Evolutionary conservation across 2,329 filamentous ascomycete species (phyloP).

Genomic region (Fusarium graminum): DNA sequence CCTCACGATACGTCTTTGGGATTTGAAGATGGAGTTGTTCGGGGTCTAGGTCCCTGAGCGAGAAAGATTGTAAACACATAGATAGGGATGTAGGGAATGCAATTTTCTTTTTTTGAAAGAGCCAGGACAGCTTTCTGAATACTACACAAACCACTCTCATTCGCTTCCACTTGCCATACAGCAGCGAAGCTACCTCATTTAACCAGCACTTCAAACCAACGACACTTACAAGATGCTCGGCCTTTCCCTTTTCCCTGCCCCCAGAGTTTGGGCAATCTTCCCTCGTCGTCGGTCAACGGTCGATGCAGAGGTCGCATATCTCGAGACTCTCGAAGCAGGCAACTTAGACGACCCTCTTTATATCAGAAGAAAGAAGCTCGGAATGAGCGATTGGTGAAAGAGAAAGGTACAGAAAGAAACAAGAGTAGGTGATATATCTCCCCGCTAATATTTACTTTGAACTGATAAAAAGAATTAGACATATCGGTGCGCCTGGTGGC

Average conservation of each 20-base stretch:
- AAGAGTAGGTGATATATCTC: constrained; percentile 2
- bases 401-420: background rate
- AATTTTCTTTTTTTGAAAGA: background rate
- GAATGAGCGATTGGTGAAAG: constrained; percentile 36
- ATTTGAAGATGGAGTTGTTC: constrained; percentile 15
- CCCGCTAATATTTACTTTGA: background rate
- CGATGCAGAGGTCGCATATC: constrained; percentile 28
- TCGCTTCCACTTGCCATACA: background rate
- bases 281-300: constrained; percentile 37
- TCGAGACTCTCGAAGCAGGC: constrained; percentile 34
- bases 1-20: constrained; percentile 24
- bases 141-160: constrained; percentile 1
- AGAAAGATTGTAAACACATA: constrained; percentile 1
- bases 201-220: background rate
- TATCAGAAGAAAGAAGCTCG: constrained; percentile 28
- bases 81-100: constrained; percentile 11
- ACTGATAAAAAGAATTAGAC: constrained; percentile 1
- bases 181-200: background rate
- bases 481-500: constrained; percentile 25
- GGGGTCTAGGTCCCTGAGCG: background rate
- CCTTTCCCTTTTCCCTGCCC: constrained; percentile 39
- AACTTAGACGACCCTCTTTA: constrained; percentile 38
- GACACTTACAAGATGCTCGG: constrained; percentile 38
- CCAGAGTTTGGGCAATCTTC: constrained; percentile 34
- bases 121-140: background rate